Percentiles rank a stretch among this genome's conserved stretches.
phyloP scores from a whole-genome alignment of 352 stramenopile genomes.

The Pythium guiyangense region DNA sequence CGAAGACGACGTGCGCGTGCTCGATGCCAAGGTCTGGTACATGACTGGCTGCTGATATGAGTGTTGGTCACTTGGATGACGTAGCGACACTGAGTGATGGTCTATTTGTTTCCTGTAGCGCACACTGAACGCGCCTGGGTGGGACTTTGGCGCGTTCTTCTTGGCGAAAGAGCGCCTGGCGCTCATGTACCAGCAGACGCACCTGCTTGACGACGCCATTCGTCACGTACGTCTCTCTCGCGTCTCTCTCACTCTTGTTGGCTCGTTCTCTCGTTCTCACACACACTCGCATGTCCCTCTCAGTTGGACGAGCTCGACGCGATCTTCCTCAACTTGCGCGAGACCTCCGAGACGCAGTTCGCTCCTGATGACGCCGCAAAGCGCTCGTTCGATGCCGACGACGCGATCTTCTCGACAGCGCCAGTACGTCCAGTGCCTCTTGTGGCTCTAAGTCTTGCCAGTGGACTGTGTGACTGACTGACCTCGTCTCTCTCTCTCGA shows the following conservation, averaged over 20 bases:
- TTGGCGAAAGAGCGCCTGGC: conserved; percentile 73
- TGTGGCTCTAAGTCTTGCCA: too few relatives aligned
- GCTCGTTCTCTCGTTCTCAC: background rate
- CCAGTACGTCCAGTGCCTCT: conserved; percentile 26
- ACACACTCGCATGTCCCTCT: too few relatives aligned
- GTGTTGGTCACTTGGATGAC: background rate
- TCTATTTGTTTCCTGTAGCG: conserved; percentile 18
- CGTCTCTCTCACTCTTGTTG: background rate
- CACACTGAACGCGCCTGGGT: conserved; percentile 27
- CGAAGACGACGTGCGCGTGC: conserved; percentile 57
- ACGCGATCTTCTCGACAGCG: conserved; percentile 61
- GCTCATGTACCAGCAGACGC: conserved; percentile 83
- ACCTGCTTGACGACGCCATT: conserved; percentile 77
- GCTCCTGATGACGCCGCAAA: conserved; percentile 13
- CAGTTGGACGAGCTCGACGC: conserved; percentile 80
- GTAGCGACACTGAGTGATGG: background rate
- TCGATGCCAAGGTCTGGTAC: conserved; percentile 51
- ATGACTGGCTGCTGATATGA: background rate
- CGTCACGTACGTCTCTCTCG: conserved; percentile 47
- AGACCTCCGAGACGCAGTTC: conserved; percentile 23
- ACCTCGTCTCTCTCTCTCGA: too few relatives aligned
- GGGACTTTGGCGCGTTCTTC: conserved; percentile 82
- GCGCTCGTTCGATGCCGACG: conserved; percentile 16
- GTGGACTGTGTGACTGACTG: background rate
- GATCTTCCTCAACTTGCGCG: conserved; percentile 51